Base-by-base conservation (phyloP, 139 green algal genomes). In the Haematococcus sp. region DNA sequence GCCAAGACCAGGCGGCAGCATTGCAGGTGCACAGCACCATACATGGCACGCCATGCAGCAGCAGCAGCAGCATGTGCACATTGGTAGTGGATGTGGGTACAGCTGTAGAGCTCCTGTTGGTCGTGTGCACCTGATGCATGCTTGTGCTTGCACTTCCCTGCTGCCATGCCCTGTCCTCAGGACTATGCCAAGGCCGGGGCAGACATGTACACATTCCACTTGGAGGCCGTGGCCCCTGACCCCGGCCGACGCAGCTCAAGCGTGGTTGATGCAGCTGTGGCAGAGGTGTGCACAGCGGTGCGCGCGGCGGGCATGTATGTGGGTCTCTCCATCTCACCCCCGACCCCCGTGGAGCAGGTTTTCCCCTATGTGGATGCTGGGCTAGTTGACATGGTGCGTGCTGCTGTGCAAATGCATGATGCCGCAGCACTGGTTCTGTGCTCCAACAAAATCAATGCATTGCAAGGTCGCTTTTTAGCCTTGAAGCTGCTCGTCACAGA, bases 161-260 rank as follows among this genome's bases (percentile, higher is more conserved):
- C 46, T 55, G 15, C 15, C 46, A 55, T 15, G 17, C 46, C 40
- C 11, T 49, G 40, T 7, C 40, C 40, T 19, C 80, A 88, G 78
- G 81, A 86, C 46, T 91, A 93, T 73, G 83, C 82, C 13, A 80
- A 87, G 63, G 92, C 92, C 4, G 94, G 94, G 15, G 94, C 93
- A 4, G 75, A 87, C 68, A 92, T 92, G 82, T 94, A 94, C 82
- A 97, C 92, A 0, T 98, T 98, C 84, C 94, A 98, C 71, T 70
- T 98, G 19, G 94, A 98, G 66, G 79, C 83, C 1, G 66, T 43
- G 0, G 52, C 35, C 56, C 63, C 40, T 30, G 73, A 78, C 63
- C 20, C 33, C 25, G 27, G 73, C 69, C 13, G 35, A 17, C 69
- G 76, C 32, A 33, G 9, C 1, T 30, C 60, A 17, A 69, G 43